phyloP scores from a whole-genome alignment of 1,139 yeast genomes.

The Protomyces lactucae-debilis region DNA sequence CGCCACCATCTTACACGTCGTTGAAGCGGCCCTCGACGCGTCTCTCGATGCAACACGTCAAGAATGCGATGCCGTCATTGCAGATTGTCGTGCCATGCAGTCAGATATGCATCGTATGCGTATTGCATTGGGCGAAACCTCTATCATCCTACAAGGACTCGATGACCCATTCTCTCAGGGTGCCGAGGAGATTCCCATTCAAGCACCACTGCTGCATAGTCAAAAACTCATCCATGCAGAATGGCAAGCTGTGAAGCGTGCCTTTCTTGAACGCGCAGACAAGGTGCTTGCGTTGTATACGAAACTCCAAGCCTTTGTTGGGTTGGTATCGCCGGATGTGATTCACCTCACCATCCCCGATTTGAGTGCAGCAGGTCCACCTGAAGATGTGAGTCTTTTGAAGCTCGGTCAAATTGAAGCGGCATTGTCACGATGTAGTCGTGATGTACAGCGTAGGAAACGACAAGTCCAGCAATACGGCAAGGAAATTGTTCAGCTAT shows the following conservation, averaged over 20 bases:
- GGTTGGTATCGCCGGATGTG: not conserved
- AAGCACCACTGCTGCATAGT: conserved; percentile 16
- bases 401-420: conserved; percentile 18
- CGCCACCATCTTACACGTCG: conserved; percentile 13
- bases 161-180: conserved; percentile 7
- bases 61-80: conserved; percentile 17
- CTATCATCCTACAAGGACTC: not conserved
- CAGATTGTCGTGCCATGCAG: conserved; percentile 14
- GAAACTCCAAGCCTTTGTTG: not conserved
- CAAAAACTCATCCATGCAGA: conserved; percentile 12
- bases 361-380: conserved; percentile 1
- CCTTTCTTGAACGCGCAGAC: conserved; percentile 8
- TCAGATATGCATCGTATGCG: conserved; percentile 18
- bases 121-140: conserved; percentile 13
- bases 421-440: conserved; percentile 1
- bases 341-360: conserved; percentile 1
- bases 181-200: not conserved
- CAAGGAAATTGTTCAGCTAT: conserved; percentile 10
- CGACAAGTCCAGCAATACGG: conserved; percentile 7
- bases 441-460: conserved; percentile 2
- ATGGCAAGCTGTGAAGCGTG: conserved; percentile 4
- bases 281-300: conserved; percentile 5
- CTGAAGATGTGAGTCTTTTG: conserved; percentile 21
- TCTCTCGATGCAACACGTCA: conserved; percentile 6
- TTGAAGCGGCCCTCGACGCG: conserved; percentile 22